Conservation (phyloP, 2,329 filamentous ascomycete genomes). For the Microsporum canis region DNA sequence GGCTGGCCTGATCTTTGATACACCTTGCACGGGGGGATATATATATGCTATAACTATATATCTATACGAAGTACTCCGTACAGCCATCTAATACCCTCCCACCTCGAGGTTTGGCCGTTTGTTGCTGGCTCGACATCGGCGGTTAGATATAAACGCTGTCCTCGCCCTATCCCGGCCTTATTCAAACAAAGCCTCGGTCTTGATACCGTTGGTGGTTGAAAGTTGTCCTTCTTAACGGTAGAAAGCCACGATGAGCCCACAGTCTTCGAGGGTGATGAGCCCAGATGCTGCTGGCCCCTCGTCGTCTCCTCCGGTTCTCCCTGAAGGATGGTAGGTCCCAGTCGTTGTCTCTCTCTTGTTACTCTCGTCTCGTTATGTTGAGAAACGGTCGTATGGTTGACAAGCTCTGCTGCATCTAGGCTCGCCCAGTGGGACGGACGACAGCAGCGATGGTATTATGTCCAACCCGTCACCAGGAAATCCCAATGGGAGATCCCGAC, state of each 20-base stretch:
- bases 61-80: background rate
- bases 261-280: constrained; percentile 15
- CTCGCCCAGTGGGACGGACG: constrained; percentile 32
- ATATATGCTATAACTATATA: background rate
- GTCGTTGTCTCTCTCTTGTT: background rate
- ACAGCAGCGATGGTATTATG: constrained; percentile 30
- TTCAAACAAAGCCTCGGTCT: background rate
- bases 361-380: background rate
- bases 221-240: background rate
- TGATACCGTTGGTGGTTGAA: no score
- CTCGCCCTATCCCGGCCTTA: background rate
- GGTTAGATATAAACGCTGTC: background rate
- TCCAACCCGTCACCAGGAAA: constrained; percentile 29
- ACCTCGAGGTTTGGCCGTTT: background rate
- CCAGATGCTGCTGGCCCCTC: constrained; percentile 31
- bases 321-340: constrained; percentile 30
- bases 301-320: constrained; percentile 27
- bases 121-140: background rate
- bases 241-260: constrained; percentile 10
- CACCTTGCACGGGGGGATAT: background rate
- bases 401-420: constrained; percentile 17
- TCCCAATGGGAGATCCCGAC: constrained; percentile 34
- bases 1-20: background rate
- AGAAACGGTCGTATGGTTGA: background rate
- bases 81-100: background rate